Evolutionary conservation across 352 stramenopile species (phyloP).

Genomic region (Aphanomyces euteiches): DNA sequence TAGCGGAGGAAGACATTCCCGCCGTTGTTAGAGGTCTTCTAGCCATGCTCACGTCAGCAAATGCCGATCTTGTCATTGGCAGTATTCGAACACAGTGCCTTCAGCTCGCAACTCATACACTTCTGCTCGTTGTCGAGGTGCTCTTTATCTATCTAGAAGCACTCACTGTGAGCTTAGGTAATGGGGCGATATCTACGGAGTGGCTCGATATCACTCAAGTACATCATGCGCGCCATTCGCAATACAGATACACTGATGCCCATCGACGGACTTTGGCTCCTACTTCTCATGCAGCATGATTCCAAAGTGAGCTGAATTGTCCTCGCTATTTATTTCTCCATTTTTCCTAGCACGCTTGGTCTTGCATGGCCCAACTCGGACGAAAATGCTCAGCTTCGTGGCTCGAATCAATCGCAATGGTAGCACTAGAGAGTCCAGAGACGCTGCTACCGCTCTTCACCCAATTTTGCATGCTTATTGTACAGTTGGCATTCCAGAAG

Average conservation of each 20-base stretch:
- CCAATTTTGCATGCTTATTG: constrained; percentile 19
- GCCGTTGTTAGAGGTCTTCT: constrained; percentile 72
- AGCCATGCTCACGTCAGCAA: constrained; percentile 56
- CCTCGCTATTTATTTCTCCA: not conserved
- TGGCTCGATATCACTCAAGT: constrained; percentile 18
- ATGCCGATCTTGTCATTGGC: not conserved
- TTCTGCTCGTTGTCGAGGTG: constrained; percentile 29
- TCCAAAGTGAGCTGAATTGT: not conserved
- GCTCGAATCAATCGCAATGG: not conserved
- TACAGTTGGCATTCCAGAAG: constrained; percentile 20
- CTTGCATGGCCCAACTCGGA: not conserved
- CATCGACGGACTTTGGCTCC: constrained; percentile 28
- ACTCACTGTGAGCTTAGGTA: constrained; percentile 1
- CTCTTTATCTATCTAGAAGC: not conserved
- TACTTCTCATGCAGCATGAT: constrained; percentile 14
- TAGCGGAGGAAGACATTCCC: constrained; percentile 72
- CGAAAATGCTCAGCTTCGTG: constrained; percentile 8
- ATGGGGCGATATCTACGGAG: constrained; percentile 11
- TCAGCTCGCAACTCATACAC: not conserved
- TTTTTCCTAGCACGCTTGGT: constrained; percentile 5
- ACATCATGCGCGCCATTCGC: constrained; percentile 22
- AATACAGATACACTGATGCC: not conserved
- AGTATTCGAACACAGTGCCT: constrained; percentile 17
- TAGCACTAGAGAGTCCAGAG: not conserved
- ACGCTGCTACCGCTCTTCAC: not conserved